Conservation (phyloP, 768 basidiomycete genomes). For the Calvatia gigantea region DNA sequence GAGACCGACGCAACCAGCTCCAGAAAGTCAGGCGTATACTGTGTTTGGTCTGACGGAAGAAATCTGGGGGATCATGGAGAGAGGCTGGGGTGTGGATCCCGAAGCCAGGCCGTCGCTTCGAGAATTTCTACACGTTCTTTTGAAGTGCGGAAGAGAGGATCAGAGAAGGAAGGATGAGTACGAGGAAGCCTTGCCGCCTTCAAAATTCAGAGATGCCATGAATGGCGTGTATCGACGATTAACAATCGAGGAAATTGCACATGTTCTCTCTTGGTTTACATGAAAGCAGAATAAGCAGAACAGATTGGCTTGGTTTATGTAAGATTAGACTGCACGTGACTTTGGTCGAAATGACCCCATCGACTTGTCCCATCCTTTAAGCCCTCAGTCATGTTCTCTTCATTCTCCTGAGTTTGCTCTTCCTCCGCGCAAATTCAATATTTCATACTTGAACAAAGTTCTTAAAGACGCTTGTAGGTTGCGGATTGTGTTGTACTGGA, state of each 20-base stretch:
- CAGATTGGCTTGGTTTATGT: not conserved
- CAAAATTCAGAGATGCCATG: slow-evolving; percentile 4
- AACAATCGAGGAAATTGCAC: not conserved
- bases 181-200: not conserved
- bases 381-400: not conserved
- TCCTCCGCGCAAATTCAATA: no score
- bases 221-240: slow-evolving; percentile 4
- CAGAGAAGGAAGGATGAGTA: not conserved
- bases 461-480: no score
- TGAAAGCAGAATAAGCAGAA: not conserved
- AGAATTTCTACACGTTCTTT: not conserved
- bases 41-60: not conserved
- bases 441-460: no score
- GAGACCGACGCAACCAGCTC: not conserved
- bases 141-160: not conserved
- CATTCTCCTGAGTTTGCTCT: not conserved
- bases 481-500: no score
- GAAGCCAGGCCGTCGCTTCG: not conserved
- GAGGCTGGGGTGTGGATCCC: slow-evolving; percentile 4
- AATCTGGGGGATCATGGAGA: slow-evolving; percentile 6
- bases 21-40: not conserved
- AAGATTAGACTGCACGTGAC: not conserved
- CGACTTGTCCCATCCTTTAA: not conserved
- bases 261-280: not conserved
- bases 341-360: not conserved